phyloP scores from a whole-genome alignment of 2,329 filamentous ascomycete genomes.

The Sporothrix protearum region DNA sequence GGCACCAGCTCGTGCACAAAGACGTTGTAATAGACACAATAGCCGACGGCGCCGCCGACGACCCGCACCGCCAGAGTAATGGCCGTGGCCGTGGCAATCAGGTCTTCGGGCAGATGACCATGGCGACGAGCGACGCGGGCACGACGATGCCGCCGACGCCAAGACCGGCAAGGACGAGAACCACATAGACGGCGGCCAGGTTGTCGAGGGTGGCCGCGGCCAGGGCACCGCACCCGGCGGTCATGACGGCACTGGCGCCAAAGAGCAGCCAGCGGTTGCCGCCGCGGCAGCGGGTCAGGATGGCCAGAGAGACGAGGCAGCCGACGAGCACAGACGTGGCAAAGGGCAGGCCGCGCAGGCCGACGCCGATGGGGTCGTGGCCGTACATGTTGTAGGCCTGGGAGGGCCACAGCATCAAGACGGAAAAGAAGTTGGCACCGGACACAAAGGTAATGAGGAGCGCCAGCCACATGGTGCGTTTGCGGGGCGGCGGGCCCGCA shows the following conservation, averaged over 20 bases:
- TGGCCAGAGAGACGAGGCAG: constrained; percentile 54
- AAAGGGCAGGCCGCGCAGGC: constrained; percentile 62
- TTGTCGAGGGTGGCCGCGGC: constrained; percentile 51
- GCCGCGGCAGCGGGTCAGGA: constrained; percentile 56
- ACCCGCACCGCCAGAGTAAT: constrained; percentile 67
- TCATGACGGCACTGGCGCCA: constrained; percentile 59
- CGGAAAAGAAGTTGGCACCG: constrained; percentile 56
- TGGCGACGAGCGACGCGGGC: constrained; percentile 63
- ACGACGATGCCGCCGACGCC: constrained; percentile 67
- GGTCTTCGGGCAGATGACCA: constrained; percentile 65
- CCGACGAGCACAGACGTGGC: constrained; percentile 61
- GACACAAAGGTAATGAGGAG: constrained; percentile 58
- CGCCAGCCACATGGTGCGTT: constrained; percentile 48
- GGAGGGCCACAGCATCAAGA: constrained; percentile 60
- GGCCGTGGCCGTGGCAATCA: constrained; percentile 66
- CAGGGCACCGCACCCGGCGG: constrained; percentile 57
- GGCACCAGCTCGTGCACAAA: constrained; percentile 47
- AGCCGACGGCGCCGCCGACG: constrained; percentile 63
- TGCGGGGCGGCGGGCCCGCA: constrained; percentile 15
- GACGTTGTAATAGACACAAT: constrained; percentile 57
- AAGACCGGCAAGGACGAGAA: constrained; percentile 59
- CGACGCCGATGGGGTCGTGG: constrained; percentile 60
- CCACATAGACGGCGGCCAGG: constrained; percentile 50
- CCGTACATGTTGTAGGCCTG: constrained; percentile 64
- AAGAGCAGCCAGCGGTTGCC: constrained; percentile 60